Evolutionary conservation across 306 rosid genomes (phyloP).

Genomic region (Rosa chinensis): DNA sequence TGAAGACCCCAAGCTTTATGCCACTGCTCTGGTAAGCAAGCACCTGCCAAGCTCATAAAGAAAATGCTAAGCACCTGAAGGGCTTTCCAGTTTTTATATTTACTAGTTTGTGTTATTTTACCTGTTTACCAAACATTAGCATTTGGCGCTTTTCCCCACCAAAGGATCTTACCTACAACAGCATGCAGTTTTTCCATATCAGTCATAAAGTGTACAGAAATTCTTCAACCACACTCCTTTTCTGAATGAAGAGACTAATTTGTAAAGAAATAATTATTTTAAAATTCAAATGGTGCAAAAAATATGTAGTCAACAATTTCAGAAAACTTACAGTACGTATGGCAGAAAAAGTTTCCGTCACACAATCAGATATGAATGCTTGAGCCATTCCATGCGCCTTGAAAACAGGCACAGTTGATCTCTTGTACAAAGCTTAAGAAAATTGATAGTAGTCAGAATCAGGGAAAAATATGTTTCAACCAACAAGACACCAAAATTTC

Average conservation of each 20-base stretch:
- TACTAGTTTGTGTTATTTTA: conserved; percentile 35
- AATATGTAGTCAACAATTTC: conserved; percentile 4
- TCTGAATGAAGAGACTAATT: background rate
- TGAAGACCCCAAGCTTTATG: conserved; percentile 83
- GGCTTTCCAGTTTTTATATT: conserved; percentile 16
- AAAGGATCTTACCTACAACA: conserved; percentile 82
- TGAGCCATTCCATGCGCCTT: conserved; percentile 85
- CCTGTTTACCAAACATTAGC: conserved; percentile 78
- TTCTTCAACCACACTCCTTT: conserved; percentile 4
- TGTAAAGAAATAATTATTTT: background rate
- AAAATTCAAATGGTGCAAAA: background rate
- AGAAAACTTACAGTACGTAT: conserved; percentile 84
- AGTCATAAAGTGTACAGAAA: conserved; percentile 23
- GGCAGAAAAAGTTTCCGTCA: conserved; percentile 90
- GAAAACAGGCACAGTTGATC: conserved; percentile 87
- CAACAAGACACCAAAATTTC: background rate
- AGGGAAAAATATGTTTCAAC: conserved; percentile 26
- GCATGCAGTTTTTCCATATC: conserved; percentile 25
- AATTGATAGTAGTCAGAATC: conserved; percentile 39
- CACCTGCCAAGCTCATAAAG: conserved; percentile 58
- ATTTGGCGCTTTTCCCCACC: conserved; percentile 95
- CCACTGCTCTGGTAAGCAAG: conserved; percentile 84
- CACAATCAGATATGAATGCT: conserved; percentile 88
- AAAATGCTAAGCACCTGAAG: conserved; percentile 23
- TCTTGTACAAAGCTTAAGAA: conserved; percentile 78